Percentiles rank a stretch among this genome's conserved stretches.
Conservation (phyloP, 2,329 filamentous ascomycete genomes). For the Epichloe hybrida region DNA sequence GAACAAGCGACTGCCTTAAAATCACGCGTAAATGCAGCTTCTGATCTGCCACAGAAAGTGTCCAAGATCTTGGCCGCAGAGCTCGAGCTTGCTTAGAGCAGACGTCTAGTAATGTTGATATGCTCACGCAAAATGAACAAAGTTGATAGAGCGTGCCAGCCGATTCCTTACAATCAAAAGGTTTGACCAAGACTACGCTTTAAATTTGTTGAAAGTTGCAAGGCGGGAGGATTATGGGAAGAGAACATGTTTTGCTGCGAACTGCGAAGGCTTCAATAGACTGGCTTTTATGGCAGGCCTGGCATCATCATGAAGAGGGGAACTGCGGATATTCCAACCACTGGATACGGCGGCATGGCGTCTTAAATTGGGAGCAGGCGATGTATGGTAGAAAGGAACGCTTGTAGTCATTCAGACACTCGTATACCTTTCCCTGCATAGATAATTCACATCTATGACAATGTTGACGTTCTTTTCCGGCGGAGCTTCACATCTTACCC, state of each 20-base stretch:
- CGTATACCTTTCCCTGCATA: too few relatives aligned
- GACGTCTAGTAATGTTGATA: neutral
- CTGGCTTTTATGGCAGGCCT: neutral
- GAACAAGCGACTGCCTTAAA: slow-evolving; percentile 61
- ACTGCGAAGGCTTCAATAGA: neutral
- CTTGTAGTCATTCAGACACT: neutral
- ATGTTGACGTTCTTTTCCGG: too few relatives aligned
- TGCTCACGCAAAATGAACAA: neutral
- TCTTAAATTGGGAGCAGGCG: neutral
- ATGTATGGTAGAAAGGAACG: neutral
- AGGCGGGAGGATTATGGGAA: neutral
- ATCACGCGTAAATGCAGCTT: slow-evolving; percentile 42
- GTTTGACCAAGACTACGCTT: neutral
- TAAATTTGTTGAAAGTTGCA: neutral
- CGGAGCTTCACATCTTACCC: too few relatives aligned
- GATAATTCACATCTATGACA: too few relatives aligned
- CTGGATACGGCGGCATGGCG: neutral
- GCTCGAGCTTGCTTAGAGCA: slow-evolving; percentile 35
- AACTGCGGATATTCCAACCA: neutral
- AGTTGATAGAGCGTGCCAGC: neutral
- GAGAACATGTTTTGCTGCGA: neutral
- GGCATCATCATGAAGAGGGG: neutral
- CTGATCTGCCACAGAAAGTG: slow-evolving; percentile 48
- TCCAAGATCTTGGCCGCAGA: slow-evolving; percentile 56
- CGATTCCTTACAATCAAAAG: neutral